These are phyloP conservation scores for Penicillium freii DNA, from an alignment of 2,329 filamentous ascomycete genomes.

Conservation along the genomic window DNA sequence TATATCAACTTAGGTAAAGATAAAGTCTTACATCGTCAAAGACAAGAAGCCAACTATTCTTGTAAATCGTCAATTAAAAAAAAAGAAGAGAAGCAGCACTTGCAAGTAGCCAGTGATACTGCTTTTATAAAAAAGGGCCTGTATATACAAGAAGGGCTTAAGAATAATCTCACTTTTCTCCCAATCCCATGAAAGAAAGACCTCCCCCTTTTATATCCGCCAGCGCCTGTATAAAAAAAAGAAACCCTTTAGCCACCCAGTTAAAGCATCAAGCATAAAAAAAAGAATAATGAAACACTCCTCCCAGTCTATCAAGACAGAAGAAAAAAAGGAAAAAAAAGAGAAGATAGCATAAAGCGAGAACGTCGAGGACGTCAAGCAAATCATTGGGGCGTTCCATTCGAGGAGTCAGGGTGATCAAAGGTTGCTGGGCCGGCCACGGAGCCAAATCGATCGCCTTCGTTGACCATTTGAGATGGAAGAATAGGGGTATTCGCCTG, in stretches of 20 bases:
- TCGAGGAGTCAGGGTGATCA: conserved; percentile 33
- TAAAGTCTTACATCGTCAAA: too few relatives aligned
- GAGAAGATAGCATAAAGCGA: conserved; percentile 1
- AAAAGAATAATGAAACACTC: conserved; percentile 15
- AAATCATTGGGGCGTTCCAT: conserved; percentile 35
- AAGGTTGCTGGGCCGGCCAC: conserved; percentile 27
- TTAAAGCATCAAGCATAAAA: conserved; percentile 18
- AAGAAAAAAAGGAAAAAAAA: conserved; percentile 21
- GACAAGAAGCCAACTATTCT: neutral
- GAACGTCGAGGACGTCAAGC: conserved; percentile 4
- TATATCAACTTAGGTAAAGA: too few relatives aligned
- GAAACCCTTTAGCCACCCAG: conserved; percentile 26
- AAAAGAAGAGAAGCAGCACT: conserved; percentile 6
- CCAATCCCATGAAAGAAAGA: conserved; percentile 13
- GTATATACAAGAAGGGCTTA: conserved; percentile 32
- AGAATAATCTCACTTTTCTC: conserved; percentile 23
- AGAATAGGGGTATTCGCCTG: conserved; percentile 36
- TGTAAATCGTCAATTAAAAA: conserved; percentile 10
- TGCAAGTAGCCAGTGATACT: conserved; percentile 12
- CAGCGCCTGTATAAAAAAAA: conserved; percentile 21
- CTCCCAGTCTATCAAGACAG: conserved; percentile 37
- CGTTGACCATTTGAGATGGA: conserved; percentile 36
- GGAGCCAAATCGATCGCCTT: conserved; percentile 34
- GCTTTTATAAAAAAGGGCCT: conserved; percentile 11
- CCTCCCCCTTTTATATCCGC: conserved; percentile 17